Evolutionary conservation across 352 stramenopile genomes (phyloP).

Genomic region (Globisporangium mamillatum): DNA sequence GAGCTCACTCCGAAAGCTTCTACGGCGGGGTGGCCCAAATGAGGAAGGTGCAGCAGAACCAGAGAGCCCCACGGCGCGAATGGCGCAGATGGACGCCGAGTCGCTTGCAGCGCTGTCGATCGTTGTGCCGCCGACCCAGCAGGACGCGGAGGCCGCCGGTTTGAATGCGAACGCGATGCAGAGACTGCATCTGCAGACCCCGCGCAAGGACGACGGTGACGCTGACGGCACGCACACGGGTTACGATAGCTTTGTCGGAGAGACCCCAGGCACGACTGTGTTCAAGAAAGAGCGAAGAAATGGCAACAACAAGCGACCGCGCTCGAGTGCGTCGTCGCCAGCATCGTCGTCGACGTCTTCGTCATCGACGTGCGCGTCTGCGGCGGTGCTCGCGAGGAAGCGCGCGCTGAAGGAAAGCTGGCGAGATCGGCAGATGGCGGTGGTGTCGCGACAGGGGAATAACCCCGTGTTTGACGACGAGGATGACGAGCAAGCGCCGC

Average conservation of each 20-base stretch:
- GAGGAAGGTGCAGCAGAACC: not conserved
- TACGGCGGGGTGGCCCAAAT: not conserved
- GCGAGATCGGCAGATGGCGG: not conserved
- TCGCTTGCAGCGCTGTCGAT: slow-evolving; percentile 16
- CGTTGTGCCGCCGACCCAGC: slow-evolving; percentile 6
- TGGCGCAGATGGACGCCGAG: slow-evolving; percentile 8
- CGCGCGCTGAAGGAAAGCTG: slow-evolving; percentile 14
- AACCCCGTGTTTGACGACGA: not conserved
- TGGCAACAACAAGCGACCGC: slow-evolving; percentile 1
- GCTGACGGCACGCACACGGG: not conserved
- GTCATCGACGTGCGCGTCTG: slow-evolving; percentile 13
- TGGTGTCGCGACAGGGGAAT: not conserved
- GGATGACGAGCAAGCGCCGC: slow-evolving; percentile 8
- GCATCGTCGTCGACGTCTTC: slow-evolving; percentile 11
- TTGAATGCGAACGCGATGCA: slow-evolving; percentile 17
- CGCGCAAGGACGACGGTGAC: not conserved
- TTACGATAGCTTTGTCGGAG: slow-evolving; percentile 1
- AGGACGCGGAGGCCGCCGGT: not conserved
- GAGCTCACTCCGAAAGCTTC: not conserved
- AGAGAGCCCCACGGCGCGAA: slow-evolving; percentile 7
- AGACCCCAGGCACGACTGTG: slow-evolving; percentile 6
- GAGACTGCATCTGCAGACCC: slow-evolving; percentile 18
- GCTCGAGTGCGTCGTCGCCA: slow-evolving; percentile 7
- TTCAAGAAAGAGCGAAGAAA: not conserved
- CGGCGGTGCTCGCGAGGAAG: slow-evolving; percentile 14